A percentile compares a stretch with the other conserved stretches of the same genome.
Evolutionary conservation across 2,329 filamentous ascomycete species (phyloP).

Genomic region (Epichloe baconii): DNA sequence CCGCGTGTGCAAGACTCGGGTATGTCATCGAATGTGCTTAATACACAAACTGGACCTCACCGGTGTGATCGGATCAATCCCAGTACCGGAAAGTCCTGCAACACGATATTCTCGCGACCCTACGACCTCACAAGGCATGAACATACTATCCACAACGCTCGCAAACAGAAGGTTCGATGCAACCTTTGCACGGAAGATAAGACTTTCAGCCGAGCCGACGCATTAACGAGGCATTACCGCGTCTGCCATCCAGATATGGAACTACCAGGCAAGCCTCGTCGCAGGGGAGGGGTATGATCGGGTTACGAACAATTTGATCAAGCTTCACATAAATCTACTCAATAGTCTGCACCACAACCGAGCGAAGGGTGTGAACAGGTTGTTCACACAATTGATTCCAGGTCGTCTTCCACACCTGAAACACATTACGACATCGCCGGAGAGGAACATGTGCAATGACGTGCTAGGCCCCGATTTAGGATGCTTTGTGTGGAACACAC

Average conservation of each 20-base stretch:
- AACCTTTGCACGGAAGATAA: constrained; percentile 91
- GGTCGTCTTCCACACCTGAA: background rate
- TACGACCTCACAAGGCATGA: constrained; percentile 96
- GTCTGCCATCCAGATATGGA: constrained; percentile 87
- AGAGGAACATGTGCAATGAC: constrained; percentile 4
- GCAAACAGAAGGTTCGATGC: constrained; percentile 90
- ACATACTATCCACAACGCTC: constrained; percentile 90
- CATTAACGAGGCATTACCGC: constrained; percentile 83
- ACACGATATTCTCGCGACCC: constrained; percentile 83
- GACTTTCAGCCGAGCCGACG: constrained; percentile 91
- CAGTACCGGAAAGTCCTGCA: constrained; percentile 88
- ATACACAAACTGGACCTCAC: constrained; percentile 87
- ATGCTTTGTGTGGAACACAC: background rate
- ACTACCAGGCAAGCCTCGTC: constrained; percentile 52
- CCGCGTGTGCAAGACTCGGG: constrained; percentile 19
- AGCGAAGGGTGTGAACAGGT: no score
- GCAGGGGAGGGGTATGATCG: constrained; percentile 11
- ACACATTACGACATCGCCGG: background rate
- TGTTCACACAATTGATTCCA: no score
- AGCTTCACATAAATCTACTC: no score
- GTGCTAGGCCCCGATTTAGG: constrained; percentile 1
- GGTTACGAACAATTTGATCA: background rate
- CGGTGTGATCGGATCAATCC: constrained; percentile 88
- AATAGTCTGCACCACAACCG: no score
- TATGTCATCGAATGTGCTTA: constrained; percentile 46